Conservation (phyloP, 805 yeast genomes). For the Alloascoidea hylecoeti region DNA sequence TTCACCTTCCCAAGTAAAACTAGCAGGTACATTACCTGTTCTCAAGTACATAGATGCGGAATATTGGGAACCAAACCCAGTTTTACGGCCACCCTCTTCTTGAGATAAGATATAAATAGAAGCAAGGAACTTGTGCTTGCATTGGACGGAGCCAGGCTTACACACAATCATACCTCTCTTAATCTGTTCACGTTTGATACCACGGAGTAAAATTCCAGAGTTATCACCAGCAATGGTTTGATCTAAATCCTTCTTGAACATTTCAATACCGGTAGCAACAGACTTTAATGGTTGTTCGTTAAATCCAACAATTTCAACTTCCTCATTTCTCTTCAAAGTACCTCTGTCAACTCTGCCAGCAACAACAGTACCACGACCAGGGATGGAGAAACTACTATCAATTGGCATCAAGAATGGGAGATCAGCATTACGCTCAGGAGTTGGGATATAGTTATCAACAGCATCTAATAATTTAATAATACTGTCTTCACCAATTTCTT, state of each 20-base stretch:
- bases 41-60: constrained; percentile 96
- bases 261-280: constrained; percentile 95
- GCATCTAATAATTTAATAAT: constrained; percentile 77
- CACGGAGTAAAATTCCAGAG: constrained; percentile 94
- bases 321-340: constrained; percentile 94
- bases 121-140: constrained; percentile 89
- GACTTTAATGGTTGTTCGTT: constrained; percentile 80
- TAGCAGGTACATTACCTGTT: constrained; percentile 91
- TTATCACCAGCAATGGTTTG: constrained; percentile 98
- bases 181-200: constrained; percentile 94
- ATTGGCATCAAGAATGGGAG: constrained; percentile 95
- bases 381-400: constrained; percentile 94
- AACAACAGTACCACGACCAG: constrained; percentile 99
- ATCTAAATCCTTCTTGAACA: constrained; percentile 98
- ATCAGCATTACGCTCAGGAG: constrained; percentile 92
- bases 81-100: constrained; percentile 99
- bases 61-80: constrained; percentile 93
- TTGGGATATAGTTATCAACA: constrained; percentile 89
- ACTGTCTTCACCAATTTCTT: constrained; percentile 86
- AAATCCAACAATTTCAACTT: constrained; percentile 92
- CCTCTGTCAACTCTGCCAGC: constrained; percentile 99
- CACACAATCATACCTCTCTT: constrained; percentile 96
- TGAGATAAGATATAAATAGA: constrained; percentile 85
- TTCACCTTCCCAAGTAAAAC: constrained; percentile 65
- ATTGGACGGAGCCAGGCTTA: constrained; percentile 82